Evolutionary conservation across 352 stramenopile species (phyloP), one percentile per base, ranked within the genome.

Genomic region (Pythium biforme): DNA sequence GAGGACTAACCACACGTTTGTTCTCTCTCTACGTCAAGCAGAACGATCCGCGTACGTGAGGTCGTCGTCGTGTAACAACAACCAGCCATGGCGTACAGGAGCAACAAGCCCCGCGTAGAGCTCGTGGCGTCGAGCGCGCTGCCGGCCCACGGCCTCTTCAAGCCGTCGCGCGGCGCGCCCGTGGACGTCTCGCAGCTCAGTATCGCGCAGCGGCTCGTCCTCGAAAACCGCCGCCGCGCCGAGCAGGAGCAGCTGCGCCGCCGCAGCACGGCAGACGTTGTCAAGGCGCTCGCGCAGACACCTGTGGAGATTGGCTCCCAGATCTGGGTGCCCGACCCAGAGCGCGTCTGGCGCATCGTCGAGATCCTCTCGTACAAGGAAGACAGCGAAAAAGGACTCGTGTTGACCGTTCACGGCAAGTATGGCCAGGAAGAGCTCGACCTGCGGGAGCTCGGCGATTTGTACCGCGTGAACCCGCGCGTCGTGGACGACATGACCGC

Each of bases 401-500:
- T 87, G 37, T 69, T 95, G 23, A 86, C 77, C 11, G 83, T 91
- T 4, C 70, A 76, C 34, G 85, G 83, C 68, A 79, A 83, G 49
- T 89, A 80, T n/a, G 86, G 84, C 15, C 70, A 86, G 51, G 87
- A 93, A 50, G 65, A 76, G 51, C 59, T 94, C 40, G 87, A 95
- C 40, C 66, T 94, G 73, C 79, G 85, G 48, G 87, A 94, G 69
- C 78, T 94, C 37, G 83, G 85, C 26, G 85, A 95, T 66, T 50
- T 95, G 33, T 95, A 95, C 73, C 82, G 83, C 63, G 85, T 95
- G 11, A 93, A 94, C 72, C 86, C 86, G 31, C 84, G 86, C 59
- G 81, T 92, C 4, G 85, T 93, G 9, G 86, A 95, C 67, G 86
- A 95, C 70, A 95, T 95, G 86, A 95, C 86, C 39, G 60, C 78